These are phyloP conservation scores for Hygrophoropsis aurantiaca DNA, from an alignment of 768 basidiomycete species.

Conservation along the genomic window DNA sequence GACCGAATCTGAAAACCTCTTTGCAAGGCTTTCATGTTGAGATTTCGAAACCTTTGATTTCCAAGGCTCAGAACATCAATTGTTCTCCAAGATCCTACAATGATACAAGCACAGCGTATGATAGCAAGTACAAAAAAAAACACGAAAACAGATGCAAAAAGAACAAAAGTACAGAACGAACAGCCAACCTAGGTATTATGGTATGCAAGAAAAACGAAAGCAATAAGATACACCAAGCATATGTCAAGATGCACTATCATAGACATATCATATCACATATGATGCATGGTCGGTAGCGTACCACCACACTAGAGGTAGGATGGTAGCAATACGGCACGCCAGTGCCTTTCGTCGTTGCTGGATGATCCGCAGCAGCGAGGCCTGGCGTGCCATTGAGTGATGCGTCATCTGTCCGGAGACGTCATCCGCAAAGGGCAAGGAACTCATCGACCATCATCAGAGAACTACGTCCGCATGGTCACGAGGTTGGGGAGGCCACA, in stretches of 20 bases:
- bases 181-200: neutral
- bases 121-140: no score
- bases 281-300: neutral
- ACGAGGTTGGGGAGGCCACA: neutral
- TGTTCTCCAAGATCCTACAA: no score
- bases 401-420: neutral
- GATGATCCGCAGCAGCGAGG: slow-evolving; percentile 7
- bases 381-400: slow-evolving; percentile 2
- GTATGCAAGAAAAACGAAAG: neutral
- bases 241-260: slow-evolving; percentile 2
- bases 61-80: no score
- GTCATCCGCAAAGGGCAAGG: neutral
- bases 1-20: no score
- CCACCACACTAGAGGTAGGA: neutral
- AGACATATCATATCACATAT: neutral
- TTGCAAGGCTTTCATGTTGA: no score
- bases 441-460: neutral
- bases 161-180: neutral
- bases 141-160: no score
- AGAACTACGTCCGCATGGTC: neutral
- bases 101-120: no score
- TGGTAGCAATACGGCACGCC: neutral
- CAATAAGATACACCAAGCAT: slow-evolving; percentile 1
- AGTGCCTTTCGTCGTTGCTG: neutral
- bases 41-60: no score